phyloP scores from a whole-genome alignment of 2,329 filamentous ascomycete genomes.

The Epichloe coenophiala region DNA sequence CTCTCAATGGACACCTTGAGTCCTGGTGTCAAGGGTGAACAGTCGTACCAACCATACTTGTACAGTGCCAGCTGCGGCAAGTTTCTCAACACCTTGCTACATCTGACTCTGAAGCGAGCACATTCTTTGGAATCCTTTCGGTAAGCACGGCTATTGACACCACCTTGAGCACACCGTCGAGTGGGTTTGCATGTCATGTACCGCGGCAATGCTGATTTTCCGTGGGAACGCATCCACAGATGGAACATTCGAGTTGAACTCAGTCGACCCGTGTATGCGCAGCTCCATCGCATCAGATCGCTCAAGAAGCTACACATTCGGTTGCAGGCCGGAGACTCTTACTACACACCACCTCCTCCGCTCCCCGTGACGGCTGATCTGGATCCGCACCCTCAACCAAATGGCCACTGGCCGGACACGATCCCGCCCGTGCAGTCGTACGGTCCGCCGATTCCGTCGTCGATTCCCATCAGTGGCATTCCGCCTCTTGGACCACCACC shows the following conservation, averaged over 20 bases:
- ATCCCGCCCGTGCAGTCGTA: constrained; percentile 12
- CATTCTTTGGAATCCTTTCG: constrained; percentile 41
- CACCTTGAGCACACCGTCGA: not conserved
- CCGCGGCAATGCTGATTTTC: constrained; percentile 1
- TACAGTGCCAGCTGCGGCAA: constrained; percentile 45
- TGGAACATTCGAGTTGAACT: constrained; percentile 55
- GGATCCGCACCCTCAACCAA: constrained; percentile 21
- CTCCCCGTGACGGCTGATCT: constrained; percentile 23
- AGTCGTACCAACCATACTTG: constrained; percentile 38
- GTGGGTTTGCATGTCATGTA: not conserved
- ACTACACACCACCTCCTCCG: constrained; percentile 36
- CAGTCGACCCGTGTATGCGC: constrained; percentile 41
- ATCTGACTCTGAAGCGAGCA: constrained; percentile 41
- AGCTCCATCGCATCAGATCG: constrained; percentile 38
- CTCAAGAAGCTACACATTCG: constrained; percentile 43
- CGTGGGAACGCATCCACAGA: constrained; percentile 17
- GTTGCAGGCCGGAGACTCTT: constrained; percentile 42
- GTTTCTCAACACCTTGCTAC: constrained; percentile 48
- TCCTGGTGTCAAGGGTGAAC: constrained; percentile 37
- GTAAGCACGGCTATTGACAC: constrained; percentile 21
- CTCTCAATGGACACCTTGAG: constrained; percentile 43
- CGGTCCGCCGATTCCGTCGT: constrained; percentile 7
- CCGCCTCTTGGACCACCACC: constrained; percentile 13
- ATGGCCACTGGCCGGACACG: constrained; percentile 14
- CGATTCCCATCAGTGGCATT: constrained; percentile 8